Evolutionary conservation across 495 filamentous ascomycete genomes (phyloP).

Genomic region (Bacidia rubella): DNA sequence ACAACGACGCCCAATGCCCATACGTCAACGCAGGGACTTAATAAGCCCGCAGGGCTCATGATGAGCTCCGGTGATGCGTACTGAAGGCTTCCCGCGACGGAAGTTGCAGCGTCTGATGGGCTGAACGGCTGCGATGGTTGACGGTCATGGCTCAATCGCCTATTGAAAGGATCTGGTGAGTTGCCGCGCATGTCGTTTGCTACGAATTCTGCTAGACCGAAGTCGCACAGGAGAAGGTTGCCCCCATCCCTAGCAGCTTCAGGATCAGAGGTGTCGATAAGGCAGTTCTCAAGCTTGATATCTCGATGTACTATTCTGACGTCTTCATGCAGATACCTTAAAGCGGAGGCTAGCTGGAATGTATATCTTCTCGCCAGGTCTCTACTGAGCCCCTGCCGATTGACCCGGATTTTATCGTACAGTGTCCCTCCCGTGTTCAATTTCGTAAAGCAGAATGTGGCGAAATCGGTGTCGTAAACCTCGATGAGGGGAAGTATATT

Average conservation of each 20-base stretch:
- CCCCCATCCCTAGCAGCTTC: conserved; percentile 37
- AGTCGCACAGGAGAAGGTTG: conserved; percentile 56
- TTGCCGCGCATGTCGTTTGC: conserved; percentile 34
- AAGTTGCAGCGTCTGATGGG: conserved; percentile 41
- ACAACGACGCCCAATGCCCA: conserved; percentile 63
- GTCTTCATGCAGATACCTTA: conserved; percentile 64
- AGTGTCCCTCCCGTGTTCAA: conserved; percentile 54
- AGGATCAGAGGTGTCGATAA: conserved; percentile 44
- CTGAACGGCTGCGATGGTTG: conserved; percentile 37
- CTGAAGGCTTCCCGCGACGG: conserved; percentile 48
- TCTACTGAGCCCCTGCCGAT: conserved; percentile 40
- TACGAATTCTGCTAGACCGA: conserved; percentile 64
- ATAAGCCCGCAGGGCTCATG: conserved; percentile 31
- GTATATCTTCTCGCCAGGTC: conserved; percentile 47
- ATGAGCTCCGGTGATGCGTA: conserved; percentile 53
- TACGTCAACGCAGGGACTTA: conserved; percentile 47
- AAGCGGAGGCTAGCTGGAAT: conserved; percentile 53
- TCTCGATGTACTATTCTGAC: conserved; percentile 58
- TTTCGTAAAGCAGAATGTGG: conserved; percentile 63
- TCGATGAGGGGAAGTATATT: conserved; percentile 52
- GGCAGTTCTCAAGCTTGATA: conserved; percentile 67
- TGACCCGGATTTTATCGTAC: conserved; percentile 51
- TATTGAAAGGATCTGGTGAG: conserved; percentile 36
- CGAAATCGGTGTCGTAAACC: conserved; percentile 57
- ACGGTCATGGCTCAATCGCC: conserved; percentile 21